phyloP scores from a whole-genome alignment of 805 yeast genomes.

The Candida taoyuanica region DNA sequence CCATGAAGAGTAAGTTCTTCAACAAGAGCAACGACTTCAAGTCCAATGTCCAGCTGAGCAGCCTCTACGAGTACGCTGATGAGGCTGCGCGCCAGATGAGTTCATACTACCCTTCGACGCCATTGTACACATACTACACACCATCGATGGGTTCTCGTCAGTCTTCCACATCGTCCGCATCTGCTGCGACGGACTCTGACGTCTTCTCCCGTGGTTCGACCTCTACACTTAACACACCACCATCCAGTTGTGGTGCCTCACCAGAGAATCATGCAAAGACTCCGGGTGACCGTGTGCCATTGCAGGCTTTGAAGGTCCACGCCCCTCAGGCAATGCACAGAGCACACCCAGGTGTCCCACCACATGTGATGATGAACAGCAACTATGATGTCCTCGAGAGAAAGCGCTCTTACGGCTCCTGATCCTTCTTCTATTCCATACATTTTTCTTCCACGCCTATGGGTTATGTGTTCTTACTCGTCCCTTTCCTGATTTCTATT shows the following conservation, averaged over 20 bases:
- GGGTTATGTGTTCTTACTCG: background rate
- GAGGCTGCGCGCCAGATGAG: conserved; percentile 18
- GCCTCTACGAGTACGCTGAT: conserved; percentile 22
- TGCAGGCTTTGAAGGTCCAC: conserved; percentile 10
- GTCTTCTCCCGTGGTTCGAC: conserved; percentile 17
- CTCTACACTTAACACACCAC: conserved; percentile 18
- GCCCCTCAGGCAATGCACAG: conserved; percentile 2
- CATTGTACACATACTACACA: conserved; percentile 13
- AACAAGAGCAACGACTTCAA: conserved; percentile 24
- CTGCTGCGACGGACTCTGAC: conserved; percentile 14
- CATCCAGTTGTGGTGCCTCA: conserved; percentile 17
- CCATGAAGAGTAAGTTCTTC: conserved; percentile 42
- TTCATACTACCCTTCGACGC: conserved; percentile 20
- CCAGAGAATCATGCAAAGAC: conserved; percentile 13
- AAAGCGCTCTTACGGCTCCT: conserved; percentile 8
- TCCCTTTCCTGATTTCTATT: too few species aligned
- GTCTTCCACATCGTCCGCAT: conserved; percentile 10
- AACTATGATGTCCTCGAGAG: conserved; percentile 4
- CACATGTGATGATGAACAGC: conserved; percentile 2
- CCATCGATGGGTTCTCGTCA: conserved; percentile 19
- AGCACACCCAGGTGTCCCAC: conserved; percentile 1
- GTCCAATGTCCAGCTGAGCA: conserved; percentile 12
- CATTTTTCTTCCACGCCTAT: background rate
- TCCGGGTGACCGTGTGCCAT: conserved; percentile 6
- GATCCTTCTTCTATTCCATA: background rate